Evolutionary conservation across 2,329 filamentous ascomycete genomes (phyloP).

Genomic region (Madurella mycetomatis): DNA sequence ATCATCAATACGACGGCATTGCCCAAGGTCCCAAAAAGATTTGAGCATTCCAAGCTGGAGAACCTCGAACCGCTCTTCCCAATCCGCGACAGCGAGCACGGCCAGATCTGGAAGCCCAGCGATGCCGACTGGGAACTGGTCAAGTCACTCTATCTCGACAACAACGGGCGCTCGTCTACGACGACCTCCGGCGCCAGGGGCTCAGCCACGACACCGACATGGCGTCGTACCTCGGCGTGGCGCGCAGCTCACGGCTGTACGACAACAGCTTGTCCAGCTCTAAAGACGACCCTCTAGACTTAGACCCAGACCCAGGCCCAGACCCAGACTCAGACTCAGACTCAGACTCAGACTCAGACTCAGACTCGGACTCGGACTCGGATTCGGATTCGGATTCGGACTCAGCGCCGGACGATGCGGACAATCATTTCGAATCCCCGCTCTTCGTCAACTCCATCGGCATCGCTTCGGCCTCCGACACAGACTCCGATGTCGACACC

Average conservation of each 20-base stretch:
- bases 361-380: constrained; percentile 3
- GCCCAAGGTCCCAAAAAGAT: constrained; percentile 9
- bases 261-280: neutral
- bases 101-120: constrained; percentile 6
- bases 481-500: too few species aligned
- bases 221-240: constrained; percentile 4
- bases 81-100: neutral
- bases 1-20: constrained; percentile 23
- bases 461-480: neutral
- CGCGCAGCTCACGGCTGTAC: neutral
- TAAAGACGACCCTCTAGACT: neutral
- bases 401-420: neutral
- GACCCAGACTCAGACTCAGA: neutral
- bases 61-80: constrained; percentile 14
- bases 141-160: constrained; percentile 7
- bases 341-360: neutral
- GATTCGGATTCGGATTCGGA: neutral
- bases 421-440: neutral
- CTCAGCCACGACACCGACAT: constrained; percentile 11
- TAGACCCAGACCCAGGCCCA: constrained; percentile 1
- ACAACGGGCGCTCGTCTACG: constrained; percentile 15
- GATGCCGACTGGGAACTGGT: constrained; percentile 15
- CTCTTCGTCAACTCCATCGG: neutral
- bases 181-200: constrained; percentile 11
- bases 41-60: constrained; percentile 13